A percentile compares a stretch with the other conserved stretches of the same genome.
Conservation (phyloP, 2,329 filamentous ascomycete species). For the Pseudocercospora musae region DNA sequence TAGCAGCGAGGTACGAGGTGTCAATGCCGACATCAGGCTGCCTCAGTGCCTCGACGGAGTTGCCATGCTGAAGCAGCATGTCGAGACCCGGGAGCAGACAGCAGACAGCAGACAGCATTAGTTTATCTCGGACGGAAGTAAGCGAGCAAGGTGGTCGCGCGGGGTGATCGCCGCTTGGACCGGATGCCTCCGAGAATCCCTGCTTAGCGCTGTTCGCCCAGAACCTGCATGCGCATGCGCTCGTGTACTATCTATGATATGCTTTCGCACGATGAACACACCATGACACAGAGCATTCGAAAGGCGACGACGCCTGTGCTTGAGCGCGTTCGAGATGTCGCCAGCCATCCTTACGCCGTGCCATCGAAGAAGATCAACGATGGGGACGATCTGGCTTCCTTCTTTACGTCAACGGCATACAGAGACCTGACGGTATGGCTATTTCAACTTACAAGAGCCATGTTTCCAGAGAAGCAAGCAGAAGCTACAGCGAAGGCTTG, state of each 20-base stretch:
- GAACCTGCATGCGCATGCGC: background rate
- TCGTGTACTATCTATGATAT: no score
- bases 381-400: conserved; percentile 73
- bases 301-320: background rate
- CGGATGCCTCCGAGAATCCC: background rate
- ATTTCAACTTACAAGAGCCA: conserved; percentile 81
- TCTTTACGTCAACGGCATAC: conserved; percentile 79
- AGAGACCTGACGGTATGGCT: conserved; percentile 82
- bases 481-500: conserved; percentile 30
- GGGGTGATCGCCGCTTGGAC: background rate
- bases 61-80: no score
- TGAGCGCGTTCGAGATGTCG: conserved; percentile 10
- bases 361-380: conserved; percentile 84
- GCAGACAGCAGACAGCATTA: no score
- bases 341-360: conserved; percentile 52
- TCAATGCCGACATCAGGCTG: no score
- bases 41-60: no score
- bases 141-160: background rate
- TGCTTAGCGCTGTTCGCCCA: background rate
- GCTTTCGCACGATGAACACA: background rate
- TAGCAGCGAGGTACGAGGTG: no score
- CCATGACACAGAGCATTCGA: background rate
- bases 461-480: conserved; percentile 65
- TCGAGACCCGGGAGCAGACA: no score
- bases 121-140: background rate